Evolutionary conservation across 192 early-diverging fungal genomes (phyloP), one percentile per base, ranked within the genome.

Genomic region (Rhizoclosmatium globosum): DNA sequence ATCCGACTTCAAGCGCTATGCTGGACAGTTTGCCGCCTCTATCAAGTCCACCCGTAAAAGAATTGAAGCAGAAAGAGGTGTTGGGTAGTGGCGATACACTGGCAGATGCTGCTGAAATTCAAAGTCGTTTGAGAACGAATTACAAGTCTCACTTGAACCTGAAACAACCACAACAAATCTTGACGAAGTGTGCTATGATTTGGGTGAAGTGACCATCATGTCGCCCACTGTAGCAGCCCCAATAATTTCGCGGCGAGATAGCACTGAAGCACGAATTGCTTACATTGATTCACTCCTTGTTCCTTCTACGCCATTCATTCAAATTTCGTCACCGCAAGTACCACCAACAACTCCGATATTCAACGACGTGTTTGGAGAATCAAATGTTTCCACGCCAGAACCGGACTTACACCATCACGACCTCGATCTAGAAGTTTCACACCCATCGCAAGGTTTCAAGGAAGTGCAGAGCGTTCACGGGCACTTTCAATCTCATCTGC

Each of bases 371-470:
- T 62, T 62, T 62, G 21, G 21, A 19, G 60, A 62, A 39, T 7
- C 60, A 39, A 4, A 62, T 21, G 21, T 31, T 19, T 31, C 31
- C 31, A 31, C 31, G 31, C 31, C 31, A 31, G 31, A 31, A 31
- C 31, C 31, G 21, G 23, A 23, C 21, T 62, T 48, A 56, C 3
- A 23, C 69, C 69, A 2, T 56, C 48, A 21, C 11, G 50, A 38
- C 23, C 21, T 7, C 47, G 69, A 4, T 13, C 69, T 19, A 41
- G 69, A 71, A 44, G 38, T n/a, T 4, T n/a, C 9, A 43, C 69
- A n/a, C 38, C 69, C 21, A n/a, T 71, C 15, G 47, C 69, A 48
- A 71, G 69, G 47, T 71, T 71, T 38, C 46, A 71, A 56, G 21
- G 21, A 56, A 39, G 69, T 41, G 13, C 11, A 31, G 31, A 31